These are phyloP conservation scores for Microstegium vimineum DNA, from an alignment of 176 grass and related monocot species.

Conservation along the genomic window DNA sequence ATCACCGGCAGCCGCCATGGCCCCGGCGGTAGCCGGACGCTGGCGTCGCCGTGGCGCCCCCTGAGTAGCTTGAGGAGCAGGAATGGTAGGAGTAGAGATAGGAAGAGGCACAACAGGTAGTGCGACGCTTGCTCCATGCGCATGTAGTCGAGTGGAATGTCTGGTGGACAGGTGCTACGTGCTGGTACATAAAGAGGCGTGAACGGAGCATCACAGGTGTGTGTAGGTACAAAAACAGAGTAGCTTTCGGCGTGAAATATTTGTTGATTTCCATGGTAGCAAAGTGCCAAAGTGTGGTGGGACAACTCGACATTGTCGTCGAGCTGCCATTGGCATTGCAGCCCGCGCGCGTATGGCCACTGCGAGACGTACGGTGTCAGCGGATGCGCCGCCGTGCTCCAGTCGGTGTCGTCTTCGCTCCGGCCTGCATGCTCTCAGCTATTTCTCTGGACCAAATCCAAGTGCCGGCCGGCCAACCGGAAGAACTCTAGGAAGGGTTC, in stretches of 20 bases:
- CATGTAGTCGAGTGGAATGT: not conserved
- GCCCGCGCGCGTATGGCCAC: too few species aligned
- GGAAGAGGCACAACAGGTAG: not conserved
- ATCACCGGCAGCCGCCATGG: slow-evolving; percentile 34
- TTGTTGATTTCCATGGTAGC: too few species aligned
- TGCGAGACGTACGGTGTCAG: too few species aligned
- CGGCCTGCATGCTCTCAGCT: too few species aligned
- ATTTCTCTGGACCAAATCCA: not conserved
- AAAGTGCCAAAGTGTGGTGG: not conserved
- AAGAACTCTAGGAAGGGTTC: not conserved
- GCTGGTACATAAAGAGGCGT: too few species aligned
- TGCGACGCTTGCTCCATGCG: not conserved
- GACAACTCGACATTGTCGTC: not conserved
- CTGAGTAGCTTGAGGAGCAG: not conserved
- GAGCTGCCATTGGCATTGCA: not conserved
- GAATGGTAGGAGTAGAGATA: slow-evolving; percentile 19
- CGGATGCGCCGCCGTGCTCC: too few species aligned
- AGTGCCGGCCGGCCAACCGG: not conserved
- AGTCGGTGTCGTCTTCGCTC: not conserved
- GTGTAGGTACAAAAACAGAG: too few species aligned
- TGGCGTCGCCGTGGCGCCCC: too few species aligned
- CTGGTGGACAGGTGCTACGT: too few species aligned
- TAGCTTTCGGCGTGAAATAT: too few species aligned
- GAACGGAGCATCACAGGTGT: too few species aligned
- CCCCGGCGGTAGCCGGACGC: slow-evolving; percentile 1